These are phyloP conservation scores for Periconia digitata DNA, from an alignment of 2,329 filamentous ascomycete genomes.

Conservation along the genomic window DNA sequence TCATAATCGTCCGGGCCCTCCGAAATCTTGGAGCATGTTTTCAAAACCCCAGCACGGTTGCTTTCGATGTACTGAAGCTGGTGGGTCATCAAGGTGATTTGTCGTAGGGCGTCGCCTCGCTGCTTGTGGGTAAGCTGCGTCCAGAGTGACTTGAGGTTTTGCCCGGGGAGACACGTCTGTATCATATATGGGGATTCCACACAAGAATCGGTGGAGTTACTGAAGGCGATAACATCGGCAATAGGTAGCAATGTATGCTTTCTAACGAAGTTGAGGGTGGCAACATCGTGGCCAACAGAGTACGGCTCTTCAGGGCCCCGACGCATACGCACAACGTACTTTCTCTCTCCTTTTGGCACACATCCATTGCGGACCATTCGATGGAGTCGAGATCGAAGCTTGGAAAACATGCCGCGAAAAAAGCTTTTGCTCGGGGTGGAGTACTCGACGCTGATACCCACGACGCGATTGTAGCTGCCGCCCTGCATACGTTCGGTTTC, in stretches of 20 bases:
- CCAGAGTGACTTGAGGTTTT: constrained; percentile 2
- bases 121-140: constrained; percentile 9
- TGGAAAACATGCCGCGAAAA: too few relatives aligned
- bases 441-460: constrained; percentile 12
- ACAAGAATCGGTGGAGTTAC: background rate
- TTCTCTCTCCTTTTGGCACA: background rate
- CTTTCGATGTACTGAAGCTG: background rate
- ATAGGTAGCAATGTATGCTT: constrained; percentile 1
- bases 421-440: background rate
- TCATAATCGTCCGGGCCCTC: background rate
- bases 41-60: too few relatives aligned
- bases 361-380: too few relatives aligned
- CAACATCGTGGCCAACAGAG: constrained; percentile 5
- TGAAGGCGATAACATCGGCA: constrained; percentile 6
- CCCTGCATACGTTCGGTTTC: constrained; percentile 20
- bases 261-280: background rate
- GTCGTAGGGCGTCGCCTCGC: constrained; percentile 1
- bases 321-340: constrained; percentile 14
- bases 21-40: too few relatives aligned
- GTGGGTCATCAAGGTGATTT: constrained; percentile 1
- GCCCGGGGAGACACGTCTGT: constrained; percentile 14
- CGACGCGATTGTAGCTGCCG: constrained; percentile 24
- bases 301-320: background rate
- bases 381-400: too few relatives aligned
- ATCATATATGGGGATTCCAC: constrained; percentile 6